Conservation (phyloP, 768 basidiomycete species). For the Phylloporus rhodoxanthus region DNA sequence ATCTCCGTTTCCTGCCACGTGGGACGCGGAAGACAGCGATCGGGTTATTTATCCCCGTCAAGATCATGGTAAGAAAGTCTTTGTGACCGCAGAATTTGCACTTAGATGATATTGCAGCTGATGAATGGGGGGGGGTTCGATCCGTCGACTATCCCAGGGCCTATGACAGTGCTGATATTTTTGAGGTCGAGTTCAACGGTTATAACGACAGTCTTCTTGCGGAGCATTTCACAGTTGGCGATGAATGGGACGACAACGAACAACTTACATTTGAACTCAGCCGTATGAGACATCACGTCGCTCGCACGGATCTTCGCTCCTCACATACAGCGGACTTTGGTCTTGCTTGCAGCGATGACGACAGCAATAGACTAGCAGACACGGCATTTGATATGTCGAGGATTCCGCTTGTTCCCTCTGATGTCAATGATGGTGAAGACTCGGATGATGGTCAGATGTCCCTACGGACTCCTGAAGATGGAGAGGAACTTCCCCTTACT, state of each 20-base stretch:
- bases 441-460: conserved; percentile 26
- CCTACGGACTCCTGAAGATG: conserved; percentile 25
- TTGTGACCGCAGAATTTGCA: neutral
- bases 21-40: conserved; percentile 17
- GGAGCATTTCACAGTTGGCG: conserved; percentile 19
- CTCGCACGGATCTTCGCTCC: neutral
- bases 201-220: conserved; percentile 23
- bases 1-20: conserved; percentile 14
- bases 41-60: conserved; percentile 28
- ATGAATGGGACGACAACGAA: conserved; percentile 23
- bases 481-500: conserved; percentile 12
- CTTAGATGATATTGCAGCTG: conserved; percentile 17
- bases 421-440: conserved; percentile 25
- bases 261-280: conserved; percentile 18
- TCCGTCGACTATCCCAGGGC: conserved; percentile 2
- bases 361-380: conserved; percentile 7
- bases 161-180: conserved; percentile 15
- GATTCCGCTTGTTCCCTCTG: conserved; percentile 18
- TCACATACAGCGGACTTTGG: conserved; percentile 9
- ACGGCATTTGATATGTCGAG: conserved; percentile 17
- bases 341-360: conserved; percentile 3
- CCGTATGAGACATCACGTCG: neutral
- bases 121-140: conserved; percentile 31
- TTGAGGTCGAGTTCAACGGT: conserved; percentile 19
- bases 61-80: conserved; percentile 15